phyloP scores from a whole-genome alignment of 176 grass and related monocot genomes.

The Chloris gayana region DNA sequence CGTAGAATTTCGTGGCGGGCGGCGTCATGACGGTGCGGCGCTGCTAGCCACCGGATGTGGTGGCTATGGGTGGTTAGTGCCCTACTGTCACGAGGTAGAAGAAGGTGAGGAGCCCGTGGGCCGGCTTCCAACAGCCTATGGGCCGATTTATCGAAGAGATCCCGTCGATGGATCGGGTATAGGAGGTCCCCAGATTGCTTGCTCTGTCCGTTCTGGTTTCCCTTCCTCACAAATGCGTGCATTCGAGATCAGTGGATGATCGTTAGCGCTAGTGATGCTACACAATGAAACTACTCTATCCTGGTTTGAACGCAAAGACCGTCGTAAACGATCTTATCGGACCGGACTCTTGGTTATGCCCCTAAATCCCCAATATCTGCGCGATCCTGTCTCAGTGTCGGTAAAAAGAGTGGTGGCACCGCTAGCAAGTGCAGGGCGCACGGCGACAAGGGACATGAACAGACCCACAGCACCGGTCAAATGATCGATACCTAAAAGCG shows the following conservation, averaged over 20 bases:
- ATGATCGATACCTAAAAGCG: slow-evolving; percentile 19
- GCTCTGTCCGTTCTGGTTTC: no score
- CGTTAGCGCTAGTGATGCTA: no score
- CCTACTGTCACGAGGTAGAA: no score
- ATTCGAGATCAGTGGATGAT: background rate
- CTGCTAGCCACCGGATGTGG: no score
- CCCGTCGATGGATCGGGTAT: no score
- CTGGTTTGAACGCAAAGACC: background rate
- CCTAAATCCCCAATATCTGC: background rate
- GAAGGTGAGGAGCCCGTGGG: no score
- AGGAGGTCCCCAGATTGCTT: no score
- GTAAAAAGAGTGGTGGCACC: slow-evolving; percentile 11
- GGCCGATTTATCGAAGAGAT: no score
- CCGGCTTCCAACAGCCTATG: no score
- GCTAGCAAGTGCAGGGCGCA: background rate
- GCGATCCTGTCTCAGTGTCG: background rate
- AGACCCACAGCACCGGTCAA: slow-evolving; percentile 21
- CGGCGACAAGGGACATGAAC: slow-evolving; percentile 10
- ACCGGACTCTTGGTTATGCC: background rate
- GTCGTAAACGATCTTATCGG: background rate
- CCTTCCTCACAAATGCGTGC: background rate
- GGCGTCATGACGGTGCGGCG: no score
- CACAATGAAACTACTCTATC: background rate
- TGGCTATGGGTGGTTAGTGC: no score
- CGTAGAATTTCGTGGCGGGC: no score